Evolutionary conservation across 2,329 filamentous ascomycete species (phyloP), one percentile per base, ranked within the genome.

Genomic region (Akanthomyces lecanii): DNA sequence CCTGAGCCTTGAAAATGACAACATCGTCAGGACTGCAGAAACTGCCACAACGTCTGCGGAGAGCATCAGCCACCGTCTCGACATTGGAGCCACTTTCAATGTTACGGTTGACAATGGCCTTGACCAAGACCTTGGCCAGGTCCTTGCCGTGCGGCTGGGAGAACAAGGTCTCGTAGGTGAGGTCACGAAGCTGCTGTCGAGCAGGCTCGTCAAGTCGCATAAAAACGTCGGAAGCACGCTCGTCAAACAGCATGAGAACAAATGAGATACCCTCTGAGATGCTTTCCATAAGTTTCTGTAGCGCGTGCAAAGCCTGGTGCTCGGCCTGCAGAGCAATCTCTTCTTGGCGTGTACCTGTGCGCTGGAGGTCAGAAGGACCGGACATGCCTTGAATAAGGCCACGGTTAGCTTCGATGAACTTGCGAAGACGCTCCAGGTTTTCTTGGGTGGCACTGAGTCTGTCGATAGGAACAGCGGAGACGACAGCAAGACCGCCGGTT

Each of bases 11-110:
- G 86, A 99, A 99, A 68, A 97, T 94, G 67, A 98, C 88, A 1
- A 98, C 95, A 77, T 99, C 95, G 67, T 99, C 94, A 0, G 94
- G 88, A 71, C 93, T 97, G 75, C 95, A 99, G 82, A 99, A 99
- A 76, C 90, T 97, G 66, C 95, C 96, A 69, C 95, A 99, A 69
- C 93, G 86, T 69, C 95, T 85, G 53, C 95, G 86, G 56, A 99
- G 79, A n/a, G 93, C 92, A 75, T 99, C 95, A 0, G 95, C 94
- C 28, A 99, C 92, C 0, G 93, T 97, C 77, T 99, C 96, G 23
- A 99, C 94, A 66, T 98, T 99, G 5, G 93, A 94, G 11, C 96
- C 95, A 71, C 92, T 97, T 63, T 94, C 90, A 69, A 99, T 99
- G 74, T 97, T 99, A 70, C 93, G 88, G 74, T 98, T 98, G 61